These are phyloP conservation scores for Xylariaceae sp. DNA, from an alignment of 2,329 filamentous ascomycete species.

Conservation along the genomic window DNA sequence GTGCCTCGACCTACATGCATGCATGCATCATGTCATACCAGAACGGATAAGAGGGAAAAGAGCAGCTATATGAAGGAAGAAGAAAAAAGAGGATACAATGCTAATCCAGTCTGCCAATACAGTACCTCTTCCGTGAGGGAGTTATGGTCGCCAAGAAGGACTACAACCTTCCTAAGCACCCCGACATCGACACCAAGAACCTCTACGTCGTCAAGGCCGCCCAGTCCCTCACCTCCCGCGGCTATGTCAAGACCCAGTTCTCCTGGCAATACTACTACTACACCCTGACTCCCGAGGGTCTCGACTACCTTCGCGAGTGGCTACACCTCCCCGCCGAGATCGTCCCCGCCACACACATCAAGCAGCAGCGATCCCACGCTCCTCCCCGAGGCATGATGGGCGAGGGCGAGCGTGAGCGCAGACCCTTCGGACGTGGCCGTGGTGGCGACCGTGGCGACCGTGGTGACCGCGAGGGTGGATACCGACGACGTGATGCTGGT, in stretches of 20 bases:
- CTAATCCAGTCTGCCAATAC: constrained; percentile 31
- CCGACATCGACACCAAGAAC: constrained; percentile 99
- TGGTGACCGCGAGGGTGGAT: constrained; percentile 83
- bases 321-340: constrained; percentile 99
- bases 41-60: neutral
- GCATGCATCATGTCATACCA: neutral
- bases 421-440: constrained; percentile 77
- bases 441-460: constrained; percentile 63
- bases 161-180: constrained; percentile 97
- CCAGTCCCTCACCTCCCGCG: constrained; percentile 96
- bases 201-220: constrained; percentile 98
- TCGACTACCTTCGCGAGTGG: constrained; percentile 99
- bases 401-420: constrained; percentile 75
- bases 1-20: no score
- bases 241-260: constrained; percentile 99
- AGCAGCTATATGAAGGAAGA: neutral
- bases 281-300: constrained; percentile 98
- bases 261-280: constrained; percentile 99
- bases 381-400: constrained; percentile 98
- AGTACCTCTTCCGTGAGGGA: constrained; percentile 95
- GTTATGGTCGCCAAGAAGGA: constrained; percentile 99
- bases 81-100: neutral
- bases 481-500: constrained; percentile 85
- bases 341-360: constrained; percentile 99
- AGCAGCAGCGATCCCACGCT: constrained; percentile 98